A percentile compares a stretch with the other conserved stretches of the same genome.
phyloP scores from a whole-genome alignment of 345 rosid species.

The Gossypium bickii region DNA sequence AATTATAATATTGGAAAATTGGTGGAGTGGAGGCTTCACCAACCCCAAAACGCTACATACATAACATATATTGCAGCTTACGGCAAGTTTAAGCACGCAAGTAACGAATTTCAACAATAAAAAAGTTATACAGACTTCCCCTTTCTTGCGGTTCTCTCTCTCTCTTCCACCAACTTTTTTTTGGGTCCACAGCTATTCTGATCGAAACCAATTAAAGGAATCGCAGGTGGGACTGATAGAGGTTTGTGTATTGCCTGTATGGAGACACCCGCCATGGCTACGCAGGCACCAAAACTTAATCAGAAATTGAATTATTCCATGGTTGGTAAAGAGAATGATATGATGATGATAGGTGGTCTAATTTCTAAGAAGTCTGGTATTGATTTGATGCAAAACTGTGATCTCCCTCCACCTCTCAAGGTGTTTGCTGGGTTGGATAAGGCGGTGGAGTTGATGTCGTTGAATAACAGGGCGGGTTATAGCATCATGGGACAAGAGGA shows the following conservation, averaged over 20 bases:
- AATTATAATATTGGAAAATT: background rate
- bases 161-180: background rate
- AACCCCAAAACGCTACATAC: background rate
- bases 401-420: slow-evolving; percentile 55
- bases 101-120: slow-evolving; percentile 23
- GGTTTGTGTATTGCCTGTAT: background rate
- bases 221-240: background rate
- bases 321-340: slow-evolving; percentile 19
- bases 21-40: background rate
- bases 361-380: slow-evolving; percentile 16
- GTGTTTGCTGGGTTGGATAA: slow-evolving; percentile 34
- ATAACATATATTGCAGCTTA: background rate
- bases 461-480: background rate
- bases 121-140: background rate
- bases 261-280: background rate
- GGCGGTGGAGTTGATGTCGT: slow-evolving; percentile 11
- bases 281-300: slow-evolving; percentile 19
- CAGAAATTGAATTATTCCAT: slow-evolving; percentile 10
- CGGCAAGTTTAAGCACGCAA: slow-evolving; percentile 18
- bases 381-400: slow-evolving; percentile 48
- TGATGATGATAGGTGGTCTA: slow-evolving; percentile 24
- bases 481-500: slow-evolving; percentile 1
- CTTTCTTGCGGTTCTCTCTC: slow-evolving; percentile 24
- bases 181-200: background rate
- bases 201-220: background rate